phyloP scores from a whole-genome alignment of 768 basidiomycete species.

The Amanita muscaria region DNA sequence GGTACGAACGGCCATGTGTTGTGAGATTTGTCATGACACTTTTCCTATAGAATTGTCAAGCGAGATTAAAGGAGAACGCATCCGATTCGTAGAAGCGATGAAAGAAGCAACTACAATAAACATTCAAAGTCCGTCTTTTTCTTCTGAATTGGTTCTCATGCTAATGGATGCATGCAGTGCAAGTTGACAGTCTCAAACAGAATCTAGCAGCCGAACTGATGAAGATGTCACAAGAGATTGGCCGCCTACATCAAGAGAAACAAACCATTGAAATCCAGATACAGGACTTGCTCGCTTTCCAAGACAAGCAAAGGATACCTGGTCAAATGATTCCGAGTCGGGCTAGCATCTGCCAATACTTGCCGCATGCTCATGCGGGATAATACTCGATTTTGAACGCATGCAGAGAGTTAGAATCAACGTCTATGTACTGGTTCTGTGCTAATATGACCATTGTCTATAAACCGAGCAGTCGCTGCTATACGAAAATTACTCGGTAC shows the following conservation, averaged over 20 bases:
- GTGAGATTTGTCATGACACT: not conserved
- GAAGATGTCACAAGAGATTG: slow-evolving; percentile 66
- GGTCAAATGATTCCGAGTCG: not conserved
- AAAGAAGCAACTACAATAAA: slow-evolving; percentile 87
- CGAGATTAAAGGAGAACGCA: slow-evolving; percentile 79
- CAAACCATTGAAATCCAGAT: slow-evolving; percentile 62
- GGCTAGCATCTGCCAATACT: not conserved
- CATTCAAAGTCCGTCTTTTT: slow-evolving; percentile 49
- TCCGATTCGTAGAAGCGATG: slow-evolving; percentile 92
- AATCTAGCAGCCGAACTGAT: slow-evolving; percentile 69
- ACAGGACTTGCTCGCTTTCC: slow-evolving; percentile 64
- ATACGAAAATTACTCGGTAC: slow-evolving; percentile 69
- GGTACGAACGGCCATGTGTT: slow-evolving; percentile 42
- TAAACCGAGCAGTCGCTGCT: slow-evolving; percentile 70
- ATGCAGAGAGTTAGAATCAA: not conserved
- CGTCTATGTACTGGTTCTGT: not conserved
- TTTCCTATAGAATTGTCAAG: slow-evolving; percentile 53
- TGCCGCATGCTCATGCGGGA: not conserved
- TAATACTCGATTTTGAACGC: slow-evolving; percentile 3
- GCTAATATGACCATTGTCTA: slow-evolving; percentile 24
- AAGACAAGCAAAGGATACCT: slow-evolving; percentile 25
- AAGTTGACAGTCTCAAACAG: slow-evolving; percentile 84
- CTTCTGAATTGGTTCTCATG: not conserved
- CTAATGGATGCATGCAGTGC: slow-evolving; percentile 35
- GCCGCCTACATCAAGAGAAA: slow-evolving; percentile 54